Evolutionary conservation across 805 yeast species (phyloP), one percentile per base, ranked within the genome.

Genomic region (Ogataea naganishii): DNA sequence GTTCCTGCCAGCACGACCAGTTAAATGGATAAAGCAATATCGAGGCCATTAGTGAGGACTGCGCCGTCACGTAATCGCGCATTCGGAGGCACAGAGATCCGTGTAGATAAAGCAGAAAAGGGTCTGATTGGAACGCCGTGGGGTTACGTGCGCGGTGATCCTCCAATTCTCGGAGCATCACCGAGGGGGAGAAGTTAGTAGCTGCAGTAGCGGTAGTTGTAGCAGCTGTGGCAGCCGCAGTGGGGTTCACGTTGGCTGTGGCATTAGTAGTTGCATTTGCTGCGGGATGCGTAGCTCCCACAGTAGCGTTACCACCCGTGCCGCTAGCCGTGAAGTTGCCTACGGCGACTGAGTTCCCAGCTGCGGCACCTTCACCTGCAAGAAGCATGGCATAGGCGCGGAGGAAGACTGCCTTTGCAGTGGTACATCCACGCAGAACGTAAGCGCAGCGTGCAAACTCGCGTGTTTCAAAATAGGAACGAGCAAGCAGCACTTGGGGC

Each of bases 1-100:
- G 60, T 47, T 89, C 96, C 34, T 69, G 65, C 96, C 96, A 92
- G 35, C 92, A 80, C 32, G 88, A 72, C 98, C 98, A 92, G 51
- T 89, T 89, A 51, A 67, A 81, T 0, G 96, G 95, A 43, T 78
- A 85, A 18, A 66, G 29, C 15, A 66, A 59, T 10, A 89, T 47
- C 1, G 96, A 79, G 27, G 64, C 64, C 18, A 75, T 60, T 19
- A 88, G 64, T 26, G 61, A 60, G 15, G 67, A 61, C 34, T 78
- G 75, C 0, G 96, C 96, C 20, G 60, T 50, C 2, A 58, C 40
- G n/a, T 56, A 55, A 39, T 79, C 75, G 28, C 75, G 75, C 43
- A 78, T 78, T 41, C 73, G 77, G 31, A 75, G 58, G 27, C 77
- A 59, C 2, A 82, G 60, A 11, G 80, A 49, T 1, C 96, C 98